A percentile compares a stretch with the other conserved stretches of the same genome.
These are phyloP conservation scores for Pilaira anomala DNA, from an alignment of 192 early-diverging fungal genomes.

Conservation along the genomic window DNA sequence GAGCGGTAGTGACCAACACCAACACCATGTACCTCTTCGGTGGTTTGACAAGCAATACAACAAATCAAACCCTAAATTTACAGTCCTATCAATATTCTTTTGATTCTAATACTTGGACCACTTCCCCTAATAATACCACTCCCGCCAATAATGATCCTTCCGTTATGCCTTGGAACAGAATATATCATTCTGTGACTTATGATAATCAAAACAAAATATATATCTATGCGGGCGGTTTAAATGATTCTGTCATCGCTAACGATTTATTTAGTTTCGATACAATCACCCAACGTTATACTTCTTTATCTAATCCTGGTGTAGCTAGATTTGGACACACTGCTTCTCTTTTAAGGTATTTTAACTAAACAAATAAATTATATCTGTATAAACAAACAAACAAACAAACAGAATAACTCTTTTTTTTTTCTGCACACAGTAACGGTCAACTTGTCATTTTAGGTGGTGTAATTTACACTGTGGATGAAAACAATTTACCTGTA, in stretches of 20 bases:
- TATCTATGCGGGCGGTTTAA: conserved; percentile 28
- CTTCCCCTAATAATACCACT: neutral
- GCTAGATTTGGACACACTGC: conserved; percentile 28
- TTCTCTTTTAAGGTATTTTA: conserved; percentile 20
- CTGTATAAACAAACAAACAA: too few species aligned
- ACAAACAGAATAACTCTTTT: too few species aligned
- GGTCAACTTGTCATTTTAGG: conserved; percentile 29
- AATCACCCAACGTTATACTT: conserved; percentile 2
- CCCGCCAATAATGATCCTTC: neutral
- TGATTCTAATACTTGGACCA: neutral
- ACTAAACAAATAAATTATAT: too few species aligned
- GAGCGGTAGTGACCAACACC: neutral
- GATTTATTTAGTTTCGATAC: conserved; percentile 25
- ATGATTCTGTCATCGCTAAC: conserved; percentile 1
- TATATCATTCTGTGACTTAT: conserved; percentile 18
- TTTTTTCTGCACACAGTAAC: conserved; percentile 5
- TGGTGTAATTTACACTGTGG: conserved; percentile 14
- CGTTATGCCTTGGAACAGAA: conserved; percentile 13
- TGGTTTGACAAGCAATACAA: conserved; percentile 13
- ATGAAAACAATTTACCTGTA: too few species aligned
- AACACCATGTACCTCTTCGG: conserved; percentile 13
- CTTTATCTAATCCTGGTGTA: conserved; percentile 14
- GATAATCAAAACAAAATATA: conserved; percentile 25
- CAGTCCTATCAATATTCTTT: conserved; percentile 8
- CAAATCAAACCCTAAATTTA: neutral